Evolutionary conservation across 2,329 filamentous ascomycete species (phyloP), one percentile per base, ranked within the genome.

Genomic region (Helotiales sp.): DNA sequence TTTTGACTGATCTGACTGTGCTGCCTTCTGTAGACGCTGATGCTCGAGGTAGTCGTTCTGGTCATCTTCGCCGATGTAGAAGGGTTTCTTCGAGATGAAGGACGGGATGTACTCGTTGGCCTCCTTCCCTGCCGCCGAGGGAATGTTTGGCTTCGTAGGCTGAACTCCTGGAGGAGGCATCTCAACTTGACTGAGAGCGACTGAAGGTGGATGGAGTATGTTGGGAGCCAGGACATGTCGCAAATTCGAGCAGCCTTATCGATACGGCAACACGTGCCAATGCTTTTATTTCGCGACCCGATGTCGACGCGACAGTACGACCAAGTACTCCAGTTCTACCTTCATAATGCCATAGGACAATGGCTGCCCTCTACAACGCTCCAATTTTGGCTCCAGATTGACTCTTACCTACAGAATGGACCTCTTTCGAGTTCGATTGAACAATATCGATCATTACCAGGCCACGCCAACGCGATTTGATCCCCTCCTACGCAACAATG

Each of bases 41-140:
- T 99, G 95, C 75, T 96, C 91, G 64, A 99, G 90, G 73, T 98
- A 99, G 70, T 98, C 93, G 71, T 84, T 83, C 60, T 89, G 82
- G 59, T 88, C 87, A 71, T 92, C 90, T 67, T 90, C 86, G 68
- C 84, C 86, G 54, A 96, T 87, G 75, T 98, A 99, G 77, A 99
- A 99, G 4, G 95, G 95, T 67, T 96, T 93, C 74, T 96, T 97
- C 68, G 92, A 93, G 77, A 99, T 99, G 81, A 97, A 99, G 54
- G 90, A 87, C 5, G 95, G 95, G 70, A 99, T 99, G 80, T 99
- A 99, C 74, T 97, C 87, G 81, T 99, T 99, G 75, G 95, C 91
- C 74, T 96, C 92, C 73, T 96, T 96, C 55, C 81, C 84, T 15
- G 82, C 76, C 15, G 75, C 78, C 61, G 72, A 70, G 31, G 70